These are phyloP conservation scores for Sporothrix mexicana DNA, from an alignment of 2,329 filamentous ascomycete genomes.

Conservation along the genomic window DNA sequence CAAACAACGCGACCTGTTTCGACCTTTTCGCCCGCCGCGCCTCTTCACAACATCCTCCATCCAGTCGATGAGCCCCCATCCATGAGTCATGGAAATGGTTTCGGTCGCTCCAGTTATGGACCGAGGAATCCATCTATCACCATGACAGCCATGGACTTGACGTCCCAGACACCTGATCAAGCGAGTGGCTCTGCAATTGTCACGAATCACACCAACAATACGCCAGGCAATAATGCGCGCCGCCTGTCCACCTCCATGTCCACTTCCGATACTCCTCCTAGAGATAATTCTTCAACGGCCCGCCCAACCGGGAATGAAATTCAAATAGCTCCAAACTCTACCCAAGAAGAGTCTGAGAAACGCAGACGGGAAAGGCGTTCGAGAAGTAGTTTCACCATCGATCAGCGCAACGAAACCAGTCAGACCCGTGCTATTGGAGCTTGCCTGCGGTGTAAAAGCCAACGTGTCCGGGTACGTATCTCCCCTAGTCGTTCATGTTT, in stretches of 20 bases:
- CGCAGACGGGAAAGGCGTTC: constrained; percentile 23
- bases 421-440: constrained; percentile 48
- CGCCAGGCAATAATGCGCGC: no score
- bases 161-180: background rate
- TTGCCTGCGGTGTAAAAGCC: constrained; percentile 54
- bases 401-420: constrained; percentile 44
- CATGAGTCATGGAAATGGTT: background rate
- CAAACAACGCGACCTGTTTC: background rate
- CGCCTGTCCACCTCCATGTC: no score
- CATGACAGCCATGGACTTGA: no score
- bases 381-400: constrained; percentile 39
- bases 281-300: background rate
- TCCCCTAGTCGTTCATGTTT: no score
- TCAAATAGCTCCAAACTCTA: background rate
- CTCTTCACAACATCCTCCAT: constrained; percentile 32
- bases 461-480: constrained; percentile 51
- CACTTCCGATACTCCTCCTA: background rate
- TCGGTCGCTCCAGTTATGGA: background rate
- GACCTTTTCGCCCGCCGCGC: constrained; percentile 2
- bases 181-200: no score
- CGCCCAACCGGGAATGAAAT: constrained; percentile 26
- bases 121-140: background rate
- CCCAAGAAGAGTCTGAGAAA: background rate
- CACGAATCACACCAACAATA: no score
- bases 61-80: constrained; percentile 27